Evolutionary conservation across 306 rosid species (phyloP).

Genomic region (Ammopiptanthus mongolicus): DNA sequence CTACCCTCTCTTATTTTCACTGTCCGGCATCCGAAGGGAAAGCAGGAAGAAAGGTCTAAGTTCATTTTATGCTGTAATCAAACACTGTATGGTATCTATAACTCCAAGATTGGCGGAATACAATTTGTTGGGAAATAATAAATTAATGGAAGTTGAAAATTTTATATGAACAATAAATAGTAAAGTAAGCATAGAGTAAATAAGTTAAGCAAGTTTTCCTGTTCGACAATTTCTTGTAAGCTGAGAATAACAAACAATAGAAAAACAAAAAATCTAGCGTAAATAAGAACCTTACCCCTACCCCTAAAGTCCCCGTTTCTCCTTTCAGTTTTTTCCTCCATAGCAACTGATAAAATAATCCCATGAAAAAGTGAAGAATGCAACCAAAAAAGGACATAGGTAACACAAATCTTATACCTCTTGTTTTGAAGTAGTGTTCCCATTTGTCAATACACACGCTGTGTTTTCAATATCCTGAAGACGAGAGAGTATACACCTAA

Average conservation of each 20-base stretch:
- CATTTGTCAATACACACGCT: slow-evolving; percentile 40
- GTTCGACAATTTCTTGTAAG: background rate
- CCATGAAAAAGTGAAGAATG: background rate
- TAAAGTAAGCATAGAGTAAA: background rate
- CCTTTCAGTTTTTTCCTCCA: background rate
- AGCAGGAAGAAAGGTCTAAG: background rate
- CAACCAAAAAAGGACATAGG: slow-evolving; percentile 8
- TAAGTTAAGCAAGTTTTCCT: background rate
- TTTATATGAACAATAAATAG: background rate
- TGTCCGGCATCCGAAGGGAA: background rate
- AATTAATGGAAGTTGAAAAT: background rate
- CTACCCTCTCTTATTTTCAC: background rate
- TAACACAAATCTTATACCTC: slow-evolving; percentile 37
- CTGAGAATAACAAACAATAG: background rate
- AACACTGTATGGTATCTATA: too few species aligned
- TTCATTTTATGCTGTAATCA: background rate
- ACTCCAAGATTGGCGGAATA: background rate
- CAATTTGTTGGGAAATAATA: background rate
- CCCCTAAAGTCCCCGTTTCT: background rate
- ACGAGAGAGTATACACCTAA: slow-evolving; percentile 76
- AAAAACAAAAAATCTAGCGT: background rate
- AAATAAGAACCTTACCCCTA: background rate
- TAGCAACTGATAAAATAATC: background rate
- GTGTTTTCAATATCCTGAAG: slow-evolving; percentile 65
- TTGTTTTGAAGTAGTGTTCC: slow-evolving; percentile 30